A percentile compares a stretch with the other conserved stretches of the same genome.
These are phyloP conservation scores for Boletus nobilissimus DNA, from an alignment of 1,284 basidiomycete genomes.

Conservation along the genomic window DNA sequence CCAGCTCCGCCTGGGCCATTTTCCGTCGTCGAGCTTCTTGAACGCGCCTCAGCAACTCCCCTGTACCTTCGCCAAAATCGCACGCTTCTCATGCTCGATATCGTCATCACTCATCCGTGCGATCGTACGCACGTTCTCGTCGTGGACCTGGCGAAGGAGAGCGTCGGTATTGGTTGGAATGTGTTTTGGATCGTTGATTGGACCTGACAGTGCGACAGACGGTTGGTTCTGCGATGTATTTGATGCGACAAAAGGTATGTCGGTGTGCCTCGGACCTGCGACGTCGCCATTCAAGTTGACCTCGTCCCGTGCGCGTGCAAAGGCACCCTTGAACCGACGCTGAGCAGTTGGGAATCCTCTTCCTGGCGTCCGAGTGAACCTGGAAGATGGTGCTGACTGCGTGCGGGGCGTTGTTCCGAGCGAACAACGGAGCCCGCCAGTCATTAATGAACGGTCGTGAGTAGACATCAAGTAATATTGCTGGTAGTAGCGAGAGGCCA, in stretches of 20 bases:
- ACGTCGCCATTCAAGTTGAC: constrained; percentile 36
- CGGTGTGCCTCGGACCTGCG: constrained; percentile 27
- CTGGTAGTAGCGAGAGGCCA: no score
- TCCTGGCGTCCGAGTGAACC: constrained; percentile 46
- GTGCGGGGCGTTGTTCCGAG: constrained; percentile 53
- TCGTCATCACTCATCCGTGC: constrained; percentile 58
- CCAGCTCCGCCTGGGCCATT: constrained; percentile 8
- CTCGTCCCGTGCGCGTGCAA: constrained; percentile 60
- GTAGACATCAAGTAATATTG: constrained; percentile 40
- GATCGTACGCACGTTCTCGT: constrained; percentile 56
- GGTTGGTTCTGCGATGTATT: not conserved
- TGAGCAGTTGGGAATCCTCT: constrained; percentile 69
- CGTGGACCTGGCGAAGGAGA: constrained; percentile 47
- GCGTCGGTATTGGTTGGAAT: constrained; percentile 35
- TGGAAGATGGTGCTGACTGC: constrained; percentile 45
- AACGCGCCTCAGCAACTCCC: constrained; percentile 58
- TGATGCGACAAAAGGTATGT: constrained; percentile 43
- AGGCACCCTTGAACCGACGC: constrained; percentile 70
- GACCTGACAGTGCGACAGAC: not conserved
- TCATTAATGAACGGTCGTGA: constrained; percentile 47
- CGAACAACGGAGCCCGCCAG: constrained; percentile 68
- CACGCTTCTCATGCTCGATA: constrained; percentile 55
- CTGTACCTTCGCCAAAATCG: constrained; percentile 61
- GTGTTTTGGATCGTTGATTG: constrained; percentile 20
- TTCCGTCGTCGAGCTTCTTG: constrained; percentile 52